Percentiles rank a stretch among this genome's conserved stretches.
Conservation (phyloP, 164 flowering plant species). For the Aristolochia fimbriata region DNA sequence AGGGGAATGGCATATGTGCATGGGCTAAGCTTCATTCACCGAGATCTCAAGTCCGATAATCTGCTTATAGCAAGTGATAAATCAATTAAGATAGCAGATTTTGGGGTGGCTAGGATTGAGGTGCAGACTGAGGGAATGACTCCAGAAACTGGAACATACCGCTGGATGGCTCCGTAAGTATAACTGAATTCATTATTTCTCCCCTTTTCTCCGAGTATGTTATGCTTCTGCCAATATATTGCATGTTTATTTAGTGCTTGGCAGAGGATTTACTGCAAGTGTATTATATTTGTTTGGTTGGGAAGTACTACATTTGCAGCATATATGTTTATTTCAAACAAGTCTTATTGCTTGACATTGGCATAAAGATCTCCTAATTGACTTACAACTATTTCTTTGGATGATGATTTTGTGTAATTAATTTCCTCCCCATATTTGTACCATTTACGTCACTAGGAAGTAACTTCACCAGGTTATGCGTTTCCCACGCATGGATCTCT, state of each 20-base stretch:
- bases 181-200: not conserved
- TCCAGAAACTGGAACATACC: slow-evolving; percentile 72
- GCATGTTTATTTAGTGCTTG: too few relatives aligned
- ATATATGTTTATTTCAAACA: too few relatives aligned
- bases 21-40: slow-evolving; percentile 51
- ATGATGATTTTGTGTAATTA: too few relatives aligned
- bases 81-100: slow-evolving; percentile 66
- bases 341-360: too few relatives aligned
- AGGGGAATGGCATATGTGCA: slow-evolving; percentile 74
- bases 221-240: not conserved
- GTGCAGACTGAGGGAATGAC: slow-evolving; percentile 77
- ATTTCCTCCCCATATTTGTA: too few relatives aligned
- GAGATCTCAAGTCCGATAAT: slow-evolving; percentile 64
- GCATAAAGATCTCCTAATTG: too few relatives aligned
- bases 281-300: not conserved
- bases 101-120: slow-evolving; percentile 74
- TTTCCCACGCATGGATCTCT: too few relatives aligned
- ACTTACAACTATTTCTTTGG: too few relatives aligned
- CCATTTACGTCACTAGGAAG: too few relatives aligned
- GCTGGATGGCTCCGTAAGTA: slow-evolving; percentile 88
- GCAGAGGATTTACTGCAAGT: not conserved
- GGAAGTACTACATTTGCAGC: not conserved
- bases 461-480: too few relatives aligned
- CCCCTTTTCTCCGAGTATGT: not conserved
- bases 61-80: slow-evolving; percentile 44